These are phyloP conservation scores for Apiospora phragmitis DNA, from an alignment of 2,329 filamentous ascomycete genomes.

Conservation along the genomic window DNA sequence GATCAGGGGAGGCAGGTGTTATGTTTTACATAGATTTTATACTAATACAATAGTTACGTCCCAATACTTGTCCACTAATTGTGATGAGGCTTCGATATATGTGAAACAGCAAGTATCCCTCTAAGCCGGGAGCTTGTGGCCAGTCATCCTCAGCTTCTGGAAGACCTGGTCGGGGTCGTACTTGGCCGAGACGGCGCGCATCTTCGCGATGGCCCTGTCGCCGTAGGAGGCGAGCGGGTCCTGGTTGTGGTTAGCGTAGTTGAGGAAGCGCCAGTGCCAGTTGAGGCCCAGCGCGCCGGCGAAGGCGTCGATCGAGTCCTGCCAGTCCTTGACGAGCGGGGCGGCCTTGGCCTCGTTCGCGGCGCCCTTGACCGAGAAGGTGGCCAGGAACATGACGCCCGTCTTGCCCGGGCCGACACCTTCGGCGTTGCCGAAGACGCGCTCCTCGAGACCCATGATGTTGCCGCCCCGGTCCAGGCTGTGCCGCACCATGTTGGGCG, in stretches of 20 bases:
- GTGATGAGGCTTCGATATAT: background rate
- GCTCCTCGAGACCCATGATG: conserved; percentile 9
- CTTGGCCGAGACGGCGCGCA: conserved; percentile 33
- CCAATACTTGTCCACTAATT: background rate
- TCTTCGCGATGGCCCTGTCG: conserved; percentile 27
- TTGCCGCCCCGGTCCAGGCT: conserved; percentile 4
- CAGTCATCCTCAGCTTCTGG: conserved; percentile 9
- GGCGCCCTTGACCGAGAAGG: background rate
- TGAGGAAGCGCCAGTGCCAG: conserved; percentile 37
- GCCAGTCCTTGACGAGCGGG: conserved; percentile 4
- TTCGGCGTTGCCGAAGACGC: background rate
- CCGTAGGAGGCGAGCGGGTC: conserved; percentile 35
- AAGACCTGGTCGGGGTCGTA: conserved; percentile 39
- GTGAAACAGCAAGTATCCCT: background rate
- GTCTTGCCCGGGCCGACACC: background rate
- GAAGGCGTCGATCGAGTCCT: background rate
- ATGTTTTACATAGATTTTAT: background rate
- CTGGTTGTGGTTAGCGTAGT: conserved; percentile 36
- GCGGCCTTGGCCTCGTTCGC: background rate
- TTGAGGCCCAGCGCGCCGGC: conserved; percentile 10
- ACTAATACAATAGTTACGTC: background rate
- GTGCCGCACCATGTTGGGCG: conserved; percentile 14
- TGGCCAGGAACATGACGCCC: background rate
- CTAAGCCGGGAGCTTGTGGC: background rate
- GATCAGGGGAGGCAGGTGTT: background rate